Conservation (phyloP, 768 basidiomycete species). For the Stropharia rugosoannulata region DNA sequence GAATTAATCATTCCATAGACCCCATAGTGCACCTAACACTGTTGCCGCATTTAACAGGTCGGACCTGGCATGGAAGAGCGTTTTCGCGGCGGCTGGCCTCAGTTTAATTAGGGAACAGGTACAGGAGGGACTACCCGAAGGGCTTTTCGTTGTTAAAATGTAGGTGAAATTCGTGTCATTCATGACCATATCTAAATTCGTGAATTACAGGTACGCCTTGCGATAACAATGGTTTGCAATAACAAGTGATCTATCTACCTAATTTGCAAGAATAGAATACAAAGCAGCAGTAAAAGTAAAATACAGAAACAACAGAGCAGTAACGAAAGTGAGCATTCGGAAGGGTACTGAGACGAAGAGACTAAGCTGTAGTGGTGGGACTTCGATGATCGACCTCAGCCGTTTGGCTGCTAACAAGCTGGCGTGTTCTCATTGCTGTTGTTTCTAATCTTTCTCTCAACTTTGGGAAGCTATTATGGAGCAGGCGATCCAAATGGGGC, state of each 20-base stretch:
- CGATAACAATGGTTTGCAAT: constrained; percentile 29
- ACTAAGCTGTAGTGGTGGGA: constrained; percentile 10
- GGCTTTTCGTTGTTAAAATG: constrained; percentile 87
- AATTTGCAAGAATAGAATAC: constrained; percentile 1
- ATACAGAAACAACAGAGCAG: not conserved
- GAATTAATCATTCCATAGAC: not conserved
- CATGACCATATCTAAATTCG: not conserved
- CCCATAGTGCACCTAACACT: constrained; percentile 1
- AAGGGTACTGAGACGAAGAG: not conserved
- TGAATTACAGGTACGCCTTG: constrained; percentile 53
- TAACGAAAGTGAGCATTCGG: not conserved
- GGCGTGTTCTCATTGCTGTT: constrained; percentile 41
- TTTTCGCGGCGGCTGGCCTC: constrained; percentile 76
- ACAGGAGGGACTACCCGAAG: constrained; percentile 82
- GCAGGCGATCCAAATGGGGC: constrained; percentile 70
- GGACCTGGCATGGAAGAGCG: constrained; percentile 73
- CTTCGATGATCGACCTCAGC: constrained; percentile 34
- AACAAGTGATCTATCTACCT: not conserved
- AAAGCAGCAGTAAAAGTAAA: not conserved
- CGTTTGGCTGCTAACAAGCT: constrained; percentile 51
- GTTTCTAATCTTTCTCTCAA: constrained; percentile 50
- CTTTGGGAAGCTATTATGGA: constrained; percentile 57
- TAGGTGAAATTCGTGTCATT: constrained; percentile 30
- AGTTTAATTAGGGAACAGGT: constrained; percentile 69
- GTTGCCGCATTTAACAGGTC: constrained; percentile 50